Conservation (phyloP, 2,329 filamentous ascomycete genomes). For the Pseudopyricularia cyperi region DNA sequence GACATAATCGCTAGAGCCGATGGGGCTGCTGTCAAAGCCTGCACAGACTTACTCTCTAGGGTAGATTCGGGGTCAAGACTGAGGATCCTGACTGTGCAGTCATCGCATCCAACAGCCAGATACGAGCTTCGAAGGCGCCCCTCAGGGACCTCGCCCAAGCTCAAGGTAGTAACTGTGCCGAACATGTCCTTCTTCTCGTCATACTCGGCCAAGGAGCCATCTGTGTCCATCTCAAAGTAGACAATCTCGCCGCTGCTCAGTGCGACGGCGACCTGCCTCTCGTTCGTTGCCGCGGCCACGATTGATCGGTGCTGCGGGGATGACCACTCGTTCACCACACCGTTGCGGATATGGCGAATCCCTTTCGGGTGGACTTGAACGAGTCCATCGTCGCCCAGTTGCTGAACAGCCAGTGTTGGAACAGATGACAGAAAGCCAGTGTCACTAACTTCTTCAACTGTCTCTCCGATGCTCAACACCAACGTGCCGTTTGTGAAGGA, state of each 20-base stretch:
- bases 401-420: slow-evolving; percentile 81
- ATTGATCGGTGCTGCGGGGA: slow-evolving; percentile 90
- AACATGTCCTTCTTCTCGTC: slow-evolving; percentile 93
- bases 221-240: slow-evolving; percentile 93
- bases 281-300: slow-evolving; percentile 85
- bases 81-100: slow-evolving; percentile 86
- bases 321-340: slow-evolving; percentile 82
- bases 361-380: slow-evolving; percentile 95
- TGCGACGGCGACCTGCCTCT: slow-evolving; percentile 83
- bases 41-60: slow-evolving; percentile 85
- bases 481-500: slow-evolving; percentile 84
- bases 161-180: slow-evolving; percentile 89
- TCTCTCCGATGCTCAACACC: slow-evolving; percentile 90
- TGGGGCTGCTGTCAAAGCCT: slow-evolving; percentile 81
- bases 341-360: slow-evolving; percentile 74
- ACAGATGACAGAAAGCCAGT: slow-evolving; percentile 84
- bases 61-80: slow-evolving; percentile 84
- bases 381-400: slow-evolving; percentile 83
- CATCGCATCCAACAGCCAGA: slow-evolving; percentile 90
- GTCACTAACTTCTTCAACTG: slow-evolving; percentile 88
- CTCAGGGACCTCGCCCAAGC: slow-evolving; percentile 82
- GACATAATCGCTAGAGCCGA: slow-evolving; percentile 83
- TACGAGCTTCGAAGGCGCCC: slow-evolving; percentile 83
- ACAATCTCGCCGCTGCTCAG: slow-evolving; percentile 93
- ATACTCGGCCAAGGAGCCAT: slow-evolving; percentile 84